Evolutionary conservation across 148 eudicot genomes (phyloP).

Genomic region (Silene latifolia): DNA sequence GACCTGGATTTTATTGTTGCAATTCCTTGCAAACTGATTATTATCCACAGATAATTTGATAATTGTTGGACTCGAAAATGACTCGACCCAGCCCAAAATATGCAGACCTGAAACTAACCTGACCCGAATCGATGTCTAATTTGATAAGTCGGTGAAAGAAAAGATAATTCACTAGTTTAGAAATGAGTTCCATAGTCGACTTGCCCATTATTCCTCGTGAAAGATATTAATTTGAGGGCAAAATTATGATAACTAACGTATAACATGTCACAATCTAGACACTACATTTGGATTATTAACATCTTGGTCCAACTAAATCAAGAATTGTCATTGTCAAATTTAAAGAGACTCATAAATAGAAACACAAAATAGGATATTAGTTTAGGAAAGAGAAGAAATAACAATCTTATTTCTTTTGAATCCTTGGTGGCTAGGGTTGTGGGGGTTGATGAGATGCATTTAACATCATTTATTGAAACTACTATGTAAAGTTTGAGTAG

Average conservation of each 20-base stretch:
- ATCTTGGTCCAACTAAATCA: neutral
- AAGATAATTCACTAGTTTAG: too few species aligned
- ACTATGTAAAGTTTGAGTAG: neutral
- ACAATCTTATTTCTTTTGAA: neutral
- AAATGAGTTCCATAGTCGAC: too few species aligned
- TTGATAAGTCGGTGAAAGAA: too few species aligned
- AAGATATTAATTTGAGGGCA: constrained; percentile 10
- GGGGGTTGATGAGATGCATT: neutral
- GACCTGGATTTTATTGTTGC: too few species aligned
- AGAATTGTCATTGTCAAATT: neutral
- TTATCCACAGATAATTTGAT: too few species aligned
- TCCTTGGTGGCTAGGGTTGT: neutral
- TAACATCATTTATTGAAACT: neutral
- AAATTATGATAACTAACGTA: neutral
- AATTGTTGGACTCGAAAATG: too few species aligned
- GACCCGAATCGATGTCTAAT: too few species aligned
- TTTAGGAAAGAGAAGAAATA: neutral
- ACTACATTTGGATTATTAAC: neutral
- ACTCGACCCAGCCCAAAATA: too few species aligned
- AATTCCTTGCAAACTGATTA: too few species aligned
- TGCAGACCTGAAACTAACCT: too few species aligned
- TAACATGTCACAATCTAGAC: neutral
- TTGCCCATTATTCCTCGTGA: neutral
- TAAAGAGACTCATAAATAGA: neutral
- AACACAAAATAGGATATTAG: neutral